phyloP scores from a whole-genome alignment of 1,284 basidiomycete species.

The Microstroma glucosiphilum region DNA sequence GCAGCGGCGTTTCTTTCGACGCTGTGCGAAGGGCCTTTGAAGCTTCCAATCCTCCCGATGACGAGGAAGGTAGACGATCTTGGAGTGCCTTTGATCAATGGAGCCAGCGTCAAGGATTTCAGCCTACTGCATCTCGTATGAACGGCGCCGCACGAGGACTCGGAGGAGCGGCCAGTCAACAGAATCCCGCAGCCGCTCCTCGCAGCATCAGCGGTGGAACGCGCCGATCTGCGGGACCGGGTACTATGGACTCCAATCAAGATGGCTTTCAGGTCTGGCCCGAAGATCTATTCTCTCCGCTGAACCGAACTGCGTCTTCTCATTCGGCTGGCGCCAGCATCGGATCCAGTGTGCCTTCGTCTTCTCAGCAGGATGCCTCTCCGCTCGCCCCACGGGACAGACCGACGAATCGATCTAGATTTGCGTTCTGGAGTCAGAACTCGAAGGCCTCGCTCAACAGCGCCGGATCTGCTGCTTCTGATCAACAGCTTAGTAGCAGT shows the following conservation, averaged over 20 bases:
- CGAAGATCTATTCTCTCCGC: constrained; percentile 1
- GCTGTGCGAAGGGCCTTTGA: constrained; percentile 37
- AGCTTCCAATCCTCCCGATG: constrained; percentile 25
- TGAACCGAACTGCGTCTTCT: background rate
- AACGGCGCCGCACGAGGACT: background rate
- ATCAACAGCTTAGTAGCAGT: background rate
- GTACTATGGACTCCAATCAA: background rate
- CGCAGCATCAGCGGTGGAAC: background rate
- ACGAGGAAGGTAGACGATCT: constrained; percentile 31
- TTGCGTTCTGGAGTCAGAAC: constrained; percentile 6
- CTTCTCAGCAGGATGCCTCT: background rate
- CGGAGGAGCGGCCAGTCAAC: background rate
- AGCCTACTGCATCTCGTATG: background rate
- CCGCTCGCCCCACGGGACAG: background rate
- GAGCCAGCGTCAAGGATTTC: constrained; percentile 11
- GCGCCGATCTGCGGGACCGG: background rate
- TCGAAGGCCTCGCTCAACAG: constrained; percentile 3
- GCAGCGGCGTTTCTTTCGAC: constrained; percentile 17
- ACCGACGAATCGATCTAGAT: background rate
- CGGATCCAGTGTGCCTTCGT: background rate
- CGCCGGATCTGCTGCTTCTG: background rate
- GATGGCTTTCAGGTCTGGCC: background rate
- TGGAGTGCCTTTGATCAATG: constrained; percentile 41
- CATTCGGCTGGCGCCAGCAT: constrained; percentile 7
- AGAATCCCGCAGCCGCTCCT: background rate